These are phyloP conservation scores for Leishmania turanica DNA, from an alignment of 208 protist genomes.

Conservation along the genomic window DNA sequence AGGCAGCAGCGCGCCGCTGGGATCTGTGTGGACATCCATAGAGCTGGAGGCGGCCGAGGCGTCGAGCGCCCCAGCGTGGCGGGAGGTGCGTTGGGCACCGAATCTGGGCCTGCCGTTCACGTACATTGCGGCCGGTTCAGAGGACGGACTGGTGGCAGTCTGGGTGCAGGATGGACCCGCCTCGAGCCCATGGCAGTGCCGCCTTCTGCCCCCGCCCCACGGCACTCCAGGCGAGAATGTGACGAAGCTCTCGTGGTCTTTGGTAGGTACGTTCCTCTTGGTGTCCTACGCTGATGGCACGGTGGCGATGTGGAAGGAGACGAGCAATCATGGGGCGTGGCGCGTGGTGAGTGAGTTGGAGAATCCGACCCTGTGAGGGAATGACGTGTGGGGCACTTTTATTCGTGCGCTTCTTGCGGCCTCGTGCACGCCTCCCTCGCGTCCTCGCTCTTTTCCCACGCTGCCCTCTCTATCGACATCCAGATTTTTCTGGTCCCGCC, in stretches of 20 bases:
- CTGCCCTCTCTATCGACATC: constrained; percentile 5
- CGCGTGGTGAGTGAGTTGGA: constrained; percentile 62
- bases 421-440: not conserved
- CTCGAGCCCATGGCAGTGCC: constrained; percentile 48
- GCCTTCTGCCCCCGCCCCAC: constrained; percentile 28
- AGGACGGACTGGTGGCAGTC: constrained; percentile 77
- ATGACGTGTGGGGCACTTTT: not conserved
- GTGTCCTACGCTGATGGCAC: constrained; percentile 80
- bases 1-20: constrained; percentile 19
- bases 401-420: not conserved
- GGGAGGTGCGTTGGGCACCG: constrained; percentile 81
- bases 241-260: constrained; percentile 86
- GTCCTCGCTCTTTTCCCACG: not conserved
- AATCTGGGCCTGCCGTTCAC: constrained; percentile 78
- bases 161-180: constrained; percentile 75
- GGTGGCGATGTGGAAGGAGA: constrained; percentile 79
- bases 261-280: constrained; percentile 77
- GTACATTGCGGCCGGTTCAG: constrained; percentile 80
- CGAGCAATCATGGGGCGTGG: constrained; percentile 53
- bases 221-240: constrained; percentile 43
- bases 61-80: constrained; percentile 43
- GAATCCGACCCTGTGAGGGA: constrained; percentile 21
- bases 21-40: constrained; percentile 47
- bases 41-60: constrained; percentile 40
- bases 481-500: too few species aligned